Evolutionary conservation across 257 asterid species (phyloP).

Genomic region (Apocynum venetum): DNA sequence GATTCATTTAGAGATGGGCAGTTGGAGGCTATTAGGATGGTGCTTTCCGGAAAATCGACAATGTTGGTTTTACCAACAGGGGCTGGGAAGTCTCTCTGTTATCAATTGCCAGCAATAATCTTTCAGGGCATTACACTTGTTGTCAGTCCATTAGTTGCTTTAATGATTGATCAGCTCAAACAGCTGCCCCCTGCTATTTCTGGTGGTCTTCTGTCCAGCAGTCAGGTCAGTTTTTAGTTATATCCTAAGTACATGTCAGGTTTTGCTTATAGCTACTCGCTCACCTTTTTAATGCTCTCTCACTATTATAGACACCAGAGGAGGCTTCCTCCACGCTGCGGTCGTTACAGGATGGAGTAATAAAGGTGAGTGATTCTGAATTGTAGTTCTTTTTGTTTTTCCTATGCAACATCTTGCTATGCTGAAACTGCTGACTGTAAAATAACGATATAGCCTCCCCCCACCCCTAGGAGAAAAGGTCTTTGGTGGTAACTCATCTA

Average conservation of each 20-base stretch:
- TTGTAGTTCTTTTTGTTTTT: not conserved
- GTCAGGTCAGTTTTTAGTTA: slow-evolving; percentile 53
- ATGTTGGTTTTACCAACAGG: slow-evolving; percentile 97
- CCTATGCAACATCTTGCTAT: not conserved
- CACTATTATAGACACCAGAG: slow-evolving; percentile 54
- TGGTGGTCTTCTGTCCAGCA: slow-evolving; percentile 82
- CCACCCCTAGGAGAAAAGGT: not conserved
- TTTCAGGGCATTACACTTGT: slow-evolving; percentile 79
- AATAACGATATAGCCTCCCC: not conserved
- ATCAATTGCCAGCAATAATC: slow-evolving; percentile 80
- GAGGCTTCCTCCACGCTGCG: slow-evolving; percentile 72
- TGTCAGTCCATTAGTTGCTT: slow-evolving; percentile 86
- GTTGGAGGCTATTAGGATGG: slow-evolving; percentile 83
- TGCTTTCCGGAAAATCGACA: slow-evolving; percentile 66
- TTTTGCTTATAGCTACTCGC: slow-evolving; percentile 10
- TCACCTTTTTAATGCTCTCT: slow-evolving; percentile 17
- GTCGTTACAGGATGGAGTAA: slow-evolving; percentile 62
- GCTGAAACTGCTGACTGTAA: not conserved
- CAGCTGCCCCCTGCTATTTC: slow-evolving; percentile 68
- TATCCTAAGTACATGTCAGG: not conserved
- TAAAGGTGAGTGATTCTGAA: slow-evolving; percentile 49
- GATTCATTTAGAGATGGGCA: slow-evolving; percentile 84
- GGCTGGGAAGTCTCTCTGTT: slow-evolving; percentile 86
- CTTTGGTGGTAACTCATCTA: not conserved
- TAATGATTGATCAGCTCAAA: slow-evolving; percentile 96